Evolutionary conservation across 495 filamentous ascomycete species (phyloP), one percentile per base, ranked within the genome.

Genomic region (Lentithecium fluviatile): DNA sequence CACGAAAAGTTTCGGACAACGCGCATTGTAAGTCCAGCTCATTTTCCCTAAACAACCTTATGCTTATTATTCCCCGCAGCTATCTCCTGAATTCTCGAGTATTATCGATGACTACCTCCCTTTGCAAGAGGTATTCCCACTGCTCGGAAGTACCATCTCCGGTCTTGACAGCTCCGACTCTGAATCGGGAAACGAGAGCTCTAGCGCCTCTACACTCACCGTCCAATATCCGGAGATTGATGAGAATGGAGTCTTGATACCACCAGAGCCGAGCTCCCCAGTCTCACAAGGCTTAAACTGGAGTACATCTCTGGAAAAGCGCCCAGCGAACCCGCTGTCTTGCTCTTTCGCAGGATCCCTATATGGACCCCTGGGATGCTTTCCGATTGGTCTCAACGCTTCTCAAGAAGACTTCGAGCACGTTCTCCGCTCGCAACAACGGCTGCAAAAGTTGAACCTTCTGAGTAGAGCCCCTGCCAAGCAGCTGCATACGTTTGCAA

Each of bases 1-100:
- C 82, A 85, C 54, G 78, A 83, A 40, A 68, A 59, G 20, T 85
- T 79, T 76, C 73, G 80, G 23, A 65, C 73, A 2, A 83, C 80
- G 54, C 52, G 69, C 26, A 55, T 72, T 6, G 70, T 82, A 40
- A 55, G 52, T 54, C 15, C 2, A 21, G 40, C 10, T 36, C 13
- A n/a, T n/a, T 20, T 45, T 17, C 5, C 7, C 19, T 1, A 19
- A 23, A 6, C 45, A 2, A 6, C 23, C 25, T 21, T 45, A 48
- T 13, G 47, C 20, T 24, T 20, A 36, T 10, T 34, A 43, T 37
- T 37, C 32, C 12, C 6, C 15, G 23, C 21, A 67, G 65, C 51
- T 67, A 13, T 64, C 54, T 32, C 60, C 65, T 13, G 60, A 60
- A 23, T 59, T 56, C 24, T 60, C 54, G 8, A 59, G 54, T 36